Conservation (phyloP, 2,329 filamentous ascomycete species). For the Diaporthe citri region DNA sequence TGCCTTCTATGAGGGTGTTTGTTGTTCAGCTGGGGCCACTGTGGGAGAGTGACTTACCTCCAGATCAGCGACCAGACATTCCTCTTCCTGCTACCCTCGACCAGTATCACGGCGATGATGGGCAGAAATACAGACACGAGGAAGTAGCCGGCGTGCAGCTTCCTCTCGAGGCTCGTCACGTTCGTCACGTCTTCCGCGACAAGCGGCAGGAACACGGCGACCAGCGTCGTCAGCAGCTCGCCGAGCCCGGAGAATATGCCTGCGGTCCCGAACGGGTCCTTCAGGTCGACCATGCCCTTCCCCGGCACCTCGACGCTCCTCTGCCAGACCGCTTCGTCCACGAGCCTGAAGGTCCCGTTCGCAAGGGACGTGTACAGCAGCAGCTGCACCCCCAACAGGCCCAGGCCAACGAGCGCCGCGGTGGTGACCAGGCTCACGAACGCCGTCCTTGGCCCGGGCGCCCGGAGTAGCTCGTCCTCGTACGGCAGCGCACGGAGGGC, state of each 20-base stretch:
- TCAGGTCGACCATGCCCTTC: not conserved
- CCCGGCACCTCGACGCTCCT: conserved; percentile 15
- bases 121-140: conserved; percentile 1
- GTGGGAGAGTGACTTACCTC: conserved; percentile 1
- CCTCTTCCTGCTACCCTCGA: conserved; percentile 32
- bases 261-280: not conserved
- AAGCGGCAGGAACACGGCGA: conserved; percentile 20
- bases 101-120: conserved; percentile 7
- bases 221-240: conserved; percentile 4
- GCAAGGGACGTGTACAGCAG: not conserved
- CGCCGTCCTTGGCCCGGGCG: conserved; percentile 1
- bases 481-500: conserved; percentile 4
- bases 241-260: not conserved
- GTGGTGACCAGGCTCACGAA: not conserved
- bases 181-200: not conserved
- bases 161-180: conserved; percentile 12
- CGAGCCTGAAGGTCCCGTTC: conserved; percentile 28
- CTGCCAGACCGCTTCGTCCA: conserved; percentile 32
- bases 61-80: conserved; percentile 21
- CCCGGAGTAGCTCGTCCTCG: conserved; percentile 19
- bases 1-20: not conserved
- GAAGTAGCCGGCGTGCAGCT: conserved; percentile 24
- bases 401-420: not conserved
- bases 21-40: not conserved
- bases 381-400: not conserved